Evolutionary conservation across 352 stramenopile genomes (phyloP).

Genomic region (Albugo candida): DNA sequence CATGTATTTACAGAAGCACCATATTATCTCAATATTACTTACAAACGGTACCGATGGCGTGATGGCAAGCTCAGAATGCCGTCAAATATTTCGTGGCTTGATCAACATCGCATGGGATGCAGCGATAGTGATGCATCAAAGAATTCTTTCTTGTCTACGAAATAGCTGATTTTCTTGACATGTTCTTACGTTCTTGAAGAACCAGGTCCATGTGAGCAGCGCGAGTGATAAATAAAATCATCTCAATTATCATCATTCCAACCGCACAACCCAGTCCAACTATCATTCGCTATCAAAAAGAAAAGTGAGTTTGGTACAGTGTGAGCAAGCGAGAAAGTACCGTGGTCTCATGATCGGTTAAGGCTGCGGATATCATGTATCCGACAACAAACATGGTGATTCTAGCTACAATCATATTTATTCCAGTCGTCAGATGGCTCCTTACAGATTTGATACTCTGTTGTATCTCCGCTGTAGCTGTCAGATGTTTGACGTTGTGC

Average conservation of each 20-base stretch:
- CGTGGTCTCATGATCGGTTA: slow-evolving; percentile 61
- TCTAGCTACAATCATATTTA: slow-evolving; percentile 73
- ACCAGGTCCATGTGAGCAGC: slow-evolving; percentile 3
- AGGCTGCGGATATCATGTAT: slow-evolving; percentile 43
- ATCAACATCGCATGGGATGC: too few relatives aligned
- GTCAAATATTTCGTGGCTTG: too few relatives aligned
- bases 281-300: slow-evolving; percentile 26
- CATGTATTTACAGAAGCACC: too few relatives aligned
- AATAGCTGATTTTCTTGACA: too few relatives aligned
- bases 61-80: too few relatives aligned
- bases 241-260: slow-evolving; percentile 77
- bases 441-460: slow-evolving; percentile 38
- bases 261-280: slow-evolving; percentile 46
- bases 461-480: slow-evolving; percentile 22
- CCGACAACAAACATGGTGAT: slow-evolving; percentile 59
- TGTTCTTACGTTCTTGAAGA: too few relatives aligned
- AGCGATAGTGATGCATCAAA: too few relatives aligned
- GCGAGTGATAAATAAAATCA: slow-evolving; percentile 69
- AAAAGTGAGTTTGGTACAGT: background rate
- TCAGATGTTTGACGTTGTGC: slow-evolving; percentile 38
- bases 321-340: slow-evolving; percentile 10
- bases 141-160: too few relatives aligned
- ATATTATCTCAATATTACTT: too few relatives aligned
- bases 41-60: too few relatives aligned
- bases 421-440: slow-evolving; percentile 62